A percentile compares a stretch with the other conserved stretches of the same genome.
Evolutionary conservation across 129 eudicot genomes (phyloP).

Genomic region (Ambrosia trifida): DNA sequence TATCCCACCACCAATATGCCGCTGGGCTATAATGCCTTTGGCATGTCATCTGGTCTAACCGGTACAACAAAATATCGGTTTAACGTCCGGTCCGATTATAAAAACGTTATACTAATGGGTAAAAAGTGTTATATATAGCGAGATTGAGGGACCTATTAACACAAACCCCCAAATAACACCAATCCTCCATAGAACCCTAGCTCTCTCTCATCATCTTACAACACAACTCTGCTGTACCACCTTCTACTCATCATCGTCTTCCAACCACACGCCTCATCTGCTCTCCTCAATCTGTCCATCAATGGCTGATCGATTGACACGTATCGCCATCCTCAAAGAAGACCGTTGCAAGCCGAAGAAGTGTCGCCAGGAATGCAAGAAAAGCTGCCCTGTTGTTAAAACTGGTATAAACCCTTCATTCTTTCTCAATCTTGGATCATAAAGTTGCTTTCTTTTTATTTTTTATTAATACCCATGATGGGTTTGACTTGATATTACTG

Average conservation of each 20-base stretch:
- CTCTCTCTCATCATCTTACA: constrained; percentile 7
- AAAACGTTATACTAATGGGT: too few species aligned
- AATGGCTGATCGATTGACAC: constrained; percentile 87
- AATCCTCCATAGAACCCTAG: constrained; percentile 23
- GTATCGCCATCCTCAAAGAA: constrained; percentile 78
- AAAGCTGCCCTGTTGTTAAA: constrained; percentile 94
- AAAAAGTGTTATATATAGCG: too few species aligned
- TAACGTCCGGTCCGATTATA: too few species aligned
- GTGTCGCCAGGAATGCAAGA: constrained; percentile 91
- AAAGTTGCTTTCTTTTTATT: background rate
- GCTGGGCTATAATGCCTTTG: too few species aligned
- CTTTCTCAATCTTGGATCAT: background rate
- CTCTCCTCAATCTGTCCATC: background rate
- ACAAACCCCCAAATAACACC: constrained; percentile 1
- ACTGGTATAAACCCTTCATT: constrained; percentile 46
- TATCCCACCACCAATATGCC: too few species aligned
- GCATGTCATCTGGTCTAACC: too few species aligned
- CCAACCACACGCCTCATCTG: constrained; percentile 11
- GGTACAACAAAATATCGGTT: too few species aligned
- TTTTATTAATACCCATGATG: background rate
- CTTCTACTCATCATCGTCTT: constrained; percentile 4
- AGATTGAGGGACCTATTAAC: too few species aligned
- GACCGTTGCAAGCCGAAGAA: constrained; percentile 91
- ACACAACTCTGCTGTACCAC: constrained; percentile 14
- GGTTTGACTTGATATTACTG: background rate